phyloP scores from a whole-genome alignment of 2,329 filamentous ascomycete genomes.

The Aspergillus thermomutatus region DNA sequence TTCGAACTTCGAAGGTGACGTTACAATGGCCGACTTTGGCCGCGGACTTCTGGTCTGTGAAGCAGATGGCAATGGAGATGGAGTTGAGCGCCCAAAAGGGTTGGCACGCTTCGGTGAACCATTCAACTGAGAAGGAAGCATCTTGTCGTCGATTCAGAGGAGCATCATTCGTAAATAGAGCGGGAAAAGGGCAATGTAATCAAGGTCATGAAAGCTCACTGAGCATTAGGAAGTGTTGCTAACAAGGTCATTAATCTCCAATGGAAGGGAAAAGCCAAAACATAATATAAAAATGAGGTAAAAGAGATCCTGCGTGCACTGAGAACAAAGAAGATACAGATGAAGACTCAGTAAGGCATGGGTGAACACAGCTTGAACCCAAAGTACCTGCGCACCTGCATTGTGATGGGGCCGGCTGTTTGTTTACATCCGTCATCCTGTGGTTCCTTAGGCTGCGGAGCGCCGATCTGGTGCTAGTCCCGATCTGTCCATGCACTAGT shows the following conservation, averaged over 20 bases:
- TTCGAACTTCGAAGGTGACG: conserved; percentile 50
- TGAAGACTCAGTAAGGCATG: not conserved
- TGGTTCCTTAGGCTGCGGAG: conserved; percentile 28
- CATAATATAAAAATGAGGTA: not conserved
- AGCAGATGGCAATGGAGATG: conserved; percentile 60
- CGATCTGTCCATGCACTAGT: conserved; percentile 14
- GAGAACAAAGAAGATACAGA: not conserved
- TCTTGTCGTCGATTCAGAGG: conserved; percentile 30
- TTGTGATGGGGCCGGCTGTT: conserved; percentile 24
- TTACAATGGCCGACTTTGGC: conserved; percentile 73
- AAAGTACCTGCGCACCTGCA: not conserved
- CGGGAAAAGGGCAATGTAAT: not conserved
- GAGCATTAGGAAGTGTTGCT: not conserved
- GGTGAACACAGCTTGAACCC: not conserved
- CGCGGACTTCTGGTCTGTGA: conserved; percentile 45
- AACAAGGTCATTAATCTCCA: not conserved
- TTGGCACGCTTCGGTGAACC: conserved; percentile 74
- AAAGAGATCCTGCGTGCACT: not conserved
- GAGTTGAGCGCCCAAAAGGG: conserved; percentile 64
- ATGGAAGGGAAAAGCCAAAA: not conserved
- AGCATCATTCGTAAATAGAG: conserved; percentile 25
- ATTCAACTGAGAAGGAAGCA: conserved; percentile 57
- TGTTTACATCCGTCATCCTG: conserved; percentile 34
- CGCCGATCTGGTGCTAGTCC: conserved; percentile 27
- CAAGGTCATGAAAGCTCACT: conserved; percentile 5